Conservation (phyloP, 2,329 filamentous ascomycete genomes). For the Fusarium transvaalense region DNA sequence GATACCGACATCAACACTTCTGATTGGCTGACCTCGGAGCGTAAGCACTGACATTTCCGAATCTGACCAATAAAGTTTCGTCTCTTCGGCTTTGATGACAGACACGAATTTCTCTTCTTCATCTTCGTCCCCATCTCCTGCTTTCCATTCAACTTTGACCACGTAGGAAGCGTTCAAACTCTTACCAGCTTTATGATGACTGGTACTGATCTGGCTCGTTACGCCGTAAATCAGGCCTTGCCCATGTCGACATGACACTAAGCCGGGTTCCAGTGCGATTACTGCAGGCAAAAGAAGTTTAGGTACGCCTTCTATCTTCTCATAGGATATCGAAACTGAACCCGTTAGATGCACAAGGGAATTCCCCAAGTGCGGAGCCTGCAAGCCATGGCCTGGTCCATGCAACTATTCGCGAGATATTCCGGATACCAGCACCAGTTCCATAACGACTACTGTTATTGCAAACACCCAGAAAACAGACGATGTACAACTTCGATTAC, state of each 20-base stretch:
- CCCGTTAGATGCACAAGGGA: conserved; percentile 6
- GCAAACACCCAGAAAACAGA: accelerated
- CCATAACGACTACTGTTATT: no score
- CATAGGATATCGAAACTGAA: background rate
- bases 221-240: background rate
- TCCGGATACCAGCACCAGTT: no score
- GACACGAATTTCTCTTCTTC: background rate
- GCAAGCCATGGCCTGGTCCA: conserved; percentile 7
- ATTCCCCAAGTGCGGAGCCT: conserved; percentile 12
- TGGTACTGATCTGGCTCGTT: background rate
- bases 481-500: background rate
- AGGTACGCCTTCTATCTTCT: background rate
- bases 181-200: background rate
- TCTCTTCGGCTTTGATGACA: background rate
- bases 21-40: conserved; percentile 11
- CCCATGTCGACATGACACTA: background rate
- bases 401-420: conserved; percentile 15
- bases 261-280: background rate
- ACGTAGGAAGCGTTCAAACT: no score
- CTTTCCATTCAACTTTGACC: background rate
- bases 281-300: conserved; percentile 17
- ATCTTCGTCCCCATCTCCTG: no score
- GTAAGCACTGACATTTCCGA: background rate
- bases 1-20: background rate
- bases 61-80: background rate